Evolutionary conservation across 805 yeast species (phyloP), one percentile per base, ranked within the genome.

Genomic region (Blastobotrys americana): DNA sequence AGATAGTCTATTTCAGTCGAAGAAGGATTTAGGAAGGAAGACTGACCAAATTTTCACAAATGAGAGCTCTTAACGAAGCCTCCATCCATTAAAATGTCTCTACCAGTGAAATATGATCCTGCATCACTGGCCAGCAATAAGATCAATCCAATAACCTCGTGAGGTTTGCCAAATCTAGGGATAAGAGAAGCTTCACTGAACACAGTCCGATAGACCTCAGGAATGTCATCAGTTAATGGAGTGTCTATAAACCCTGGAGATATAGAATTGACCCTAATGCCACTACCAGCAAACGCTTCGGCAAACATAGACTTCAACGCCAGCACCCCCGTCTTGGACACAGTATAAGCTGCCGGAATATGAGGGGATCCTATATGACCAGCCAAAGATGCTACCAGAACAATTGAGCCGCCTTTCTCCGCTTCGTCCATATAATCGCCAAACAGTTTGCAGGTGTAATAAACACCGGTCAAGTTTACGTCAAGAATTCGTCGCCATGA

Each of bases 221-320:
- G 18, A 17, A 41, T 16, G 17, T 8, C 37, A 5, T 9, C 33
- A 21, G 18, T 28, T 34, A 41, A 10, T 25, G 42, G 19, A 16
- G 38, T 13, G 15, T 13, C 33, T 21, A 45, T 45, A 31, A 20
- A 31, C 17, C 43, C 43, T 3, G 43, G 43, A 3, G 43, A 41
- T 15, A 41, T 31, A 3, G 43, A 33, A 15, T 41, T 41, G 20
- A 41, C 37, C 3, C 41, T 31, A n/a, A 45, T 45, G 28, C 23
- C 25, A 21, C 38, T 34, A 16, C 20, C 37, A 4, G 43, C 49
- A 41, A 40, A 45, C 21, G 37, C 45, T 3, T 44, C 34, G 15
- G 45, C 49, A n/a, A 45, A 37, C 16, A 23, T 23, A n/a, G 16
- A 18, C 21, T 31, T 36, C 38, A 45, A 20, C 6, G 23, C 21